A percentile compares a stretch with the other conserved stretches of the same genome.
These are phyloP conservation scores for Venturiaceae sp. DNA, from an alignment of 2,329 filamentous ascomycete genomes.

Conservation along the genomic window DNA sequence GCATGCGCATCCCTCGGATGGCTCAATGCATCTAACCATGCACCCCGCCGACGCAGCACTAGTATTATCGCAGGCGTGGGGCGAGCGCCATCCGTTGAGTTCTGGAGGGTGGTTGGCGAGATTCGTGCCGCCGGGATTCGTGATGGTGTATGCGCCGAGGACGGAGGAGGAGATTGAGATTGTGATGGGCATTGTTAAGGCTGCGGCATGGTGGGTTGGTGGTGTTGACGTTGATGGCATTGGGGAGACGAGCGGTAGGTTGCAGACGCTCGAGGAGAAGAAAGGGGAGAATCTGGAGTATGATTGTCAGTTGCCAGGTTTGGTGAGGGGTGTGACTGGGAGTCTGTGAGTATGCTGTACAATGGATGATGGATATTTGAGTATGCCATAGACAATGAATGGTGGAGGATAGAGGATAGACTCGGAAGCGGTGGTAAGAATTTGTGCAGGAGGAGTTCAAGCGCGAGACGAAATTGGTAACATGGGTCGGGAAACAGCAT, in stretches of 20 bases:
- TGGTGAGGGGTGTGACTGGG: neutral
- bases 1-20: constrained; percentile 69
- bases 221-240: constrained; percentile 21
- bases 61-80: constrained; percentile 69
- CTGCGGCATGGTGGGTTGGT: constrained; percentile 60
- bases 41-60: constrained; percentile 68
- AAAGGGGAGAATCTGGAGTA: neutral
- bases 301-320: neutral
- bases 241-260: neutral
- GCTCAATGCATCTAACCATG: constrained; percentile 69
- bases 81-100: constrained; percentile 57
- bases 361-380: too few relatives aligned
- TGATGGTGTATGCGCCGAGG: constrained; percentile 75
- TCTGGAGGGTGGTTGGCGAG: constrained; percentile 55
- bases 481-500: neutral
- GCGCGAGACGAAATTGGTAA: neutral
- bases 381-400: too few relatives aligned
- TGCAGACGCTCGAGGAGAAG: neutral
- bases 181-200: constrained; percentile 60
- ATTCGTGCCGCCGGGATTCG: constrained; percentile 65
- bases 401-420: too few relatives aligned
- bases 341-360: neutral
- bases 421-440: too few relatives aligned
- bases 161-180: constrained; percentile 57
- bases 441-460: neutral